These are phyloP conservation scores for Posidonia oceanica DNA, from an alignment of 116 monocot species.

Conservation along the genomic window DNA sequence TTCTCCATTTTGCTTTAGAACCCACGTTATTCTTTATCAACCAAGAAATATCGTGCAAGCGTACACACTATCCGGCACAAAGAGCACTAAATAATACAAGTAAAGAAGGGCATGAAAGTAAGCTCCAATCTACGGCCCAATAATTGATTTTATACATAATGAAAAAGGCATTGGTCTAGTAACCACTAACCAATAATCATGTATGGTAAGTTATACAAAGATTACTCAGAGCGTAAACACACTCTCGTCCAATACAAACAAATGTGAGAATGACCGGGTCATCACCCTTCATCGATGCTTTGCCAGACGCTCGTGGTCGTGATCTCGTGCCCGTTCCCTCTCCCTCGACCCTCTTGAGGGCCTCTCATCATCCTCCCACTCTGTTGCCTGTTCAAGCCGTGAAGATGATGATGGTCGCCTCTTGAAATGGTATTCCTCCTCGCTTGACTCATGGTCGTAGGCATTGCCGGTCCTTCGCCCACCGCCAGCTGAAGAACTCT, in stretches of 20 bases:
- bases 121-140: too few species aligned
- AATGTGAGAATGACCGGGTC: neutral
- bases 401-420: conserved; percentile 28
- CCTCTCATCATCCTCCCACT: conserved; percentile 5
- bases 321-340: conserved; percentile 5
- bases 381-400: neutral
- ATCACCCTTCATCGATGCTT: neutral
- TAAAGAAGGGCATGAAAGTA: too few species aligned
- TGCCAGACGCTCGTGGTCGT: neutral
- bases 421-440: conserved; percentile 93
- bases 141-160: too few species aligned
- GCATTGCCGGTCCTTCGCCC: neutral
- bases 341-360: neutral
- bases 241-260: neutral
- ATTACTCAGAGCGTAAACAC: neutral
- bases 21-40: too few species aligned
- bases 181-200: too few species aligned
- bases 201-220: too few species aligned
- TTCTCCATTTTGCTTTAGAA: too few species aligned
- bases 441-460: conserved; percentile 56
- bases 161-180: too few species aligned
- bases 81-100: too few species aligned
- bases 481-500: neutral
- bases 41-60: too few species aligned
- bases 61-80: too few species aligned